Conservation (phyloP, 352 stramenopile genomes). For the Phytophthora sp. region DNA sequence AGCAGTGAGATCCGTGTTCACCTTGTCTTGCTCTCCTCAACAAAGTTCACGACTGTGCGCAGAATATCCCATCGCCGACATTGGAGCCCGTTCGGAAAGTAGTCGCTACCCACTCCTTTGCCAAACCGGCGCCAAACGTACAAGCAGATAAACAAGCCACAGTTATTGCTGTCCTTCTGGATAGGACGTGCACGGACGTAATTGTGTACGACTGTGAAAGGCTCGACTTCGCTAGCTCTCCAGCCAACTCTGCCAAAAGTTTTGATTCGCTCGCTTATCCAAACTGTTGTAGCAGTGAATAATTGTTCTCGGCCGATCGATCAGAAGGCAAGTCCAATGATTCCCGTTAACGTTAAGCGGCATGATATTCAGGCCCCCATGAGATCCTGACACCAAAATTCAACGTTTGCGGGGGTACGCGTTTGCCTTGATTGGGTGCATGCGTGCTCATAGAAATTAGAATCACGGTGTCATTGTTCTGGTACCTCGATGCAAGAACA, state of each 20-base stretch:
- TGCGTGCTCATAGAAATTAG: neutral
- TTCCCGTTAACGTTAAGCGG: neutral
- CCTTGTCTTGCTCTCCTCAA: no score
- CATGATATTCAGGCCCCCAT: neutral
- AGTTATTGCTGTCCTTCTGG: slow-evolving; percentile 3
- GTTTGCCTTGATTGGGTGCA: neutral
- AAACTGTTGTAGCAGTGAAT: slow-evolving; percentile 18
- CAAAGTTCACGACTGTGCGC: no score
- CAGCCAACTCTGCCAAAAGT: neutral
- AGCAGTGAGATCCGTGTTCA: no score
- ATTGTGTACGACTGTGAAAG: neutral
- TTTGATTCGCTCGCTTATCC: slow-evolving; percentile 6
- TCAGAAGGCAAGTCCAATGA: slow-evolving; percentile 1
- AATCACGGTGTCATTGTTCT: neutral
- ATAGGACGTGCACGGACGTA: neutral
- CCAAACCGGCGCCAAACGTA: neutral
- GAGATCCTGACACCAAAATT: neutral
- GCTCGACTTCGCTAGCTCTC: neutral
- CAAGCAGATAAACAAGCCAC: neutral
- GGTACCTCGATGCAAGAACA: neutral
- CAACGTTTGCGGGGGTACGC: neutral
- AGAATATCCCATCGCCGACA: neutral
- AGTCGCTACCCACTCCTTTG: neutral
- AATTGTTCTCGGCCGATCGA: neutral
- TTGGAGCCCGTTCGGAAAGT: neutral